Evolutionary conservation across 208 protist species (phyloP).

Genomic region (Leishmania major): DNA sequence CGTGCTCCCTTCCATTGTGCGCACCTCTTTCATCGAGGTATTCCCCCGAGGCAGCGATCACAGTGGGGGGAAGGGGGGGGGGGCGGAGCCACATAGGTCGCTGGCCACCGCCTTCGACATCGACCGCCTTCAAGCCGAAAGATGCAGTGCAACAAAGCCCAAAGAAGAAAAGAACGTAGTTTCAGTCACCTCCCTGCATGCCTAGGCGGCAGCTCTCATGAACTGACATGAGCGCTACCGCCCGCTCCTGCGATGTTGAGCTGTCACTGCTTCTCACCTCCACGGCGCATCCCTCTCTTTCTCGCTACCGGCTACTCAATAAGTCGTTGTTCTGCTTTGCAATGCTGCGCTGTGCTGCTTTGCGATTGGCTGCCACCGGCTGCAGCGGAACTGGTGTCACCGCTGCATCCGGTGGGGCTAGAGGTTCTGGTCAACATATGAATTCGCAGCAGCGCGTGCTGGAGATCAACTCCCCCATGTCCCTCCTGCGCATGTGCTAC

Average conservation of each 20-base stretch:
- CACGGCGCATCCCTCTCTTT: neutral
- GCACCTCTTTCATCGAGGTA: neutral
- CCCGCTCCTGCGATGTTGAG: neutral
- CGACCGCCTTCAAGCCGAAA: neutral
- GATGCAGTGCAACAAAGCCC: neutral
- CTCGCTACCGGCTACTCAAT: neutral
- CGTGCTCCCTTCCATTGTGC: neutral
- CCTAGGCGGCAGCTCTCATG: neutral
- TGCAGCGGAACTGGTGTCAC: neutral
- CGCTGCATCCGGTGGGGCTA: neutral
- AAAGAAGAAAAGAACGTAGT: neutral
- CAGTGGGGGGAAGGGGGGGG: neutral
- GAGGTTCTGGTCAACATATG: slow-evolving; percentile 35
- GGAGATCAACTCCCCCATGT: slow-evolving; percentile 75
- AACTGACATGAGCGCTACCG: neutral
- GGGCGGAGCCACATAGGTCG: neutral
- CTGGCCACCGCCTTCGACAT: neutral
- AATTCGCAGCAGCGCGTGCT: slow-evolving; percentile 86
- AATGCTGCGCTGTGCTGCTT: slow-evolving; percentile 18
- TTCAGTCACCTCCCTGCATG: neutral
- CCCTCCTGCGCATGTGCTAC: slow-evolving; percentile 91
- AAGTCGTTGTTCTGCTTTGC: too few relatives aligned
- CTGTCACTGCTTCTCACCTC: neutral
- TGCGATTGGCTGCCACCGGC: slow-evolving; percentile 3
- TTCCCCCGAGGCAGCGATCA: neutral